These are phyloP conservation scores for Chlorella sp. DNA, from an alignment of 139 green algal genomes.

Conservation along the genomic window DNA sequence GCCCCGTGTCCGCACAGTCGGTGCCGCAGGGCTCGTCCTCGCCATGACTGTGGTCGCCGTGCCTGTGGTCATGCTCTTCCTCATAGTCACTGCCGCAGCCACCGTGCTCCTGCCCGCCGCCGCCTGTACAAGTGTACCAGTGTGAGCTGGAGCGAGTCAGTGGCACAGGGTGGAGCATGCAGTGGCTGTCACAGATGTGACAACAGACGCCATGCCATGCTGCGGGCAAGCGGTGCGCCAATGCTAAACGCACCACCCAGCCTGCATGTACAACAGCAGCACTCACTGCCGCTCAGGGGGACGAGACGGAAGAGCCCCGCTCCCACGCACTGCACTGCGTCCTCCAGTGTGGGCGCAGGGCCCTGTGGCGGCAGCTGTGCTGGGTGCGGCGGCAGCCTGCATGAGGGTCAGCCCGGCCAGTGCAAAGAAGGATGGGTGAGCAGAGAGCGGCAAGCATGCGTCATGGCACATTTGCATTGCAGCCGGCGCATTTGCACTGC, in stretches of 20 bases:
- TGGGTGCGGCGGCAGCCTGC: constrained; percentile 32
- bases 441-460: background rate
- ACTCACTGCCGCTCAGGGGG: constrained; percentile 14
- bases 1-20: background rate
- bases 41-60: background rate
- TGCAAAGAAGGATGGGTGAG: background rate
- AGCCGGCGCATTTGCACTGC: background rate
- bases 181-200: no score
- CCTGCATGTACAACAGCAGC: background rate
- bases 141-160: no score
- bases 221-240: no score
- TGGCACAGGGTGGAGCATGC: no score
- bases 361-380: constrained; percentile 11
- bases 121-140: no score
- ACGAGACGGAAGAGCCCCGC: constrained; percentile 11
- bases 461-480: no score
- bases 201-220: no score
- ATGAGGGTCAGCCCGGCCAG: no score
- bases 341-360: background rate
- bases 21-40: constrained; percentile 7
- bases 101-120: background rate
- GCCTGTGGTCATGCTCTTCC: constrained; percentile 19
- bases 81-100: constrained; percentile 15
- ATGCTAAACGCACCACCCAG: no score
- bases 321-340: constrained; percentile 12